Base-by-base conservation (phyloP, 2,329 filamentous ascomycete genomes). In the Zymoseptoria ardabiliae region DNA sequence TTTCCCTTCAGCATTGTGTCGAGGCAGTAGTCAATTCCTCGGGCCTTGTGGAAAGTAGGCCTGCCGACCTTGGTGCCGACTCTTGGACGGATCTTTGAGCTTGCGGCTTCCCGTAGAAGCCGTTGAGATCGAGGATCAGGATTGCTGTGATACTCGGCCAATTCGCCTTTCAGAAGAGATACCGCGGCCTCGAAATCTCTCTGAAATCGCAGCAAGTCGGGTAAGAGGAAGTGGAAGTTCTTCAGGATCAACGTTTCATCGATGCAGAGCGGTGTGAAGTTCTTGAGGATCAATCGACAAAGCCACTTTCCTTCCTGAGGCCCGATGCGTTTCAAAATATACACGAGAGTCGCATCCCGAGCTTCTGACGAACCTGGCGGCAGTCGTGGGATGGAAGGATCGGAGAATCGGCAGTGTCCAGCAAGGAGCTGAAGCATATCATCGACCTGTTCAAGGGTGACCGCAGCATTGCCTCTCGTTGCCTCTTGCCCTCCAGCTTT, bases 251-350 rank as follows among this genome's bases (percentile, higher is more conserved):
- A 71, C 1, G 72, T 64, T 25, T 79, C 76, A 21, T 91, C 84
- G 1, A 95, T 69, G 1, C 81, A 71, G 0, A 92, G 78, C 0
- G 88, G 87, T n/a, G 81, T 79, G 60, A 87, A 89, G 63, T 86
- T 82, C 69, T 95, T 94, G 25, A 96, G 77, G 5, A 96, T 79
- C 28, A 97, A 77, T 3, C 92, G 82, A 0, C 89, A 89, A 10
- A 96, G 79, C 92, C 92, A 97, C 74, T 96, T 96, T 3, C 86
- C 88, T 69, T 96, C 89, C 50, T 79, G 78, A 2, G 89, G 83
- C 52, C 78, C 78, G 9, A 91, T 70, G 7, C 83, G 81, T 28
- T 74, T 76, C 67, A 88, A 89, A 0, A 92, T 69, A 0, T 71
- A 70, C 20, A 78, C 77, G 1, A 93, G 72, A 3, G 79, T 71